phyloP scores from a whole-genome alignment of 2,329 filamentous ascomycete species.

The Xylaria sp. region DNA sequence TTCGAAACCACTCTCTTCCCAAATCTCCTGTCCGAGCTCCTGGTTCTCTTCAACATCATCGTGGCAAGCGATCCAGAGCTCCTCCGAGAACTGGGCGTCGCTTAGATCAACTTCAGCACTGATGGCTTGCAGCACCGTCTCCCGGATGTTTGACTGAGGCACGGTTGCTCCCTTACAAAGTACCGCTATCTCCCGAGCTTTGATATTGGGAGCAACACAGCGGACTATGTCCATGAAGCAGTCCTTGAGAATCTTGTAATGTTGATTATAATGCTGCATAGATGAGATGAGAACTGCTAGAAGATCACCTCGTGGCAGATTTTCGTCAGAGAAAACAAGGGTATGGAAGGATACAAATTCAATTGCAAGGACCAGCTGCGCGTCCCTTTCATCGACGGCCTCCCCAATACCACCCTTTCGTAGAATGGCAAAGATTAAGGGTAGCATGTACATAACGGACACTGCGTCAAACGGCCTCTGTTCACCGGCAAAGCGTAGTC shows the following conservation, averaged over 20 bases:
- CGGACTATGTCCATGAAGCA: slow-evolving; percentile 87
- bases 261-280: slow-evolving; percentile 89
- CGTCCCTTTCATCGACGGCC: slow-evolving; percentile 81
- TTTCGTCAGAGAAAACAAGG: slow-evolving; percentile 76
- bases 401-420: slow-evolving; percentile 80
- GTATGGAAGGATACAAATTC: slow-evolving; percentile 93
- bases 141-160: slow-evolving; percentile 80
- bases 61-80: slow-evolving; percentile 93
- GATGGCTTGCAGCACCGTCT: slow-evolving; percentile 87
- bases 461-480: slow-evolving; percentile 93
- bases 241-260: slow-evolving; percentile 95
- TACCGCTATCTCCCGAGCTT: slow-evolving; percentile 73
- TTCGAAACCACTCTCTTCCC: slow-evolving; percentile 90
- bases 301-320: slow-evolving; percentile 80
- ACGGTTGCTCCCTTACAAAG: slow-evolving; percentile 84
- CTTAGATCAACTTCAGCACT: slow-evolving; percentile 92
- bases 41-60: slow-evolving; percentile 90
- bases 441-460: slow-evolving; percentile 87
- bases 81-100: slow-evolving; percentile 84
- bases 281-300: slow-evolving; percentile 77
- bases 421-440: slow-evolving; percentile 82
- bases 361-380: slow-evolving; percentile 87
- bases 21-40: slow-evolving; percentile 85
- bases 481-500: slow-evolving; percentile 88
- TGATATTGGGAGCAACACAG: slow-evolving; percentile 85